Evolutionary conservation across 345 rosid species (phyloP), one percentile per base, ranked within the genome.

Genomic region (Eucalyptus cloeziana): DNA sequence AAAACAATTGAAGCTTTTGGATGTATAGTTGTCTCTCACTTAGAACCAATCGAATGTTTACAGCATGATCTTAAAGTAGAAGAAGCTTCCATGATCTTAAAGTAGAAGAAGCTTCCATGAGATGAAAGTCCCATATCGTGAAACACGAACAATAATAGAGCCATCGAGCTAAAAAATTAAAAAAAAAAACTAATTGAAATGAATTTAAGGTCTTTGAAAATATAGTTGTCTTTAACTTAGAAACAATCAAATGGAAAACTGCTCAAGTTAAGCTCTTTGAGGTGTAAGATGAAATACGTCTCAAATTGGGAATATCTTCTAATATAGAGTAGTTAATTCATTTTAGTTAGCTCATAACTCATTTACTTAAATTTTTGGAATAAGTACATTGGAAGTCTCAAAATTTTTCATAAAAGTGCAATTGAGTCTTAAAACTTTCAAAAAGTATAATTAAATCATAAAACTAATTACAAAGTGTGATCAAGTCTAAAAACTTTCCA

Each of bases 331-430:
- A 71, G 1, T 71, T 19, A 19, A 71, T 37, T 33, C 13, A 37
- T 37, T 19, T 5, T 21, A 19, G 25, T 37, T 19, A 19, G 0
- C 25, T 19, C 8, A 10, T 37, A 37, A 37, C 1, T 21, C 40
- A 10, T 71, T 71, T 37, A 71, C 44, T 71, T 71, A 17, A 62
- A 0, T 33, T 33, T 56, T 56, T 54, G 30, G 30, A 1, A 56
- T 56, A 22, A 9, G 30, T 21, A 0, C 5, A 56, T 4, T 24
- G 30, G 30, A 56, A 1, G 13, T 7, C 58, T 1, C 10, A 19
- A 52, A 52, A 1, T 52, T 52, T 52, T 0, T 52, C 0, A 52
- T 52, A 0, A 52, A 52, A 3, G 24, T 7, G 0, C 1, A 56
- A 56, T 56, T 56, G 3, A 56, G 0, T 56, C 2, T 1, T 56